Evolutionary conservation across 2,329 filamentous ascomycete genomes (phyloP), one percentile per base, ranked within the genome.

Genomic region (Cordyceps militaris): DNA sequence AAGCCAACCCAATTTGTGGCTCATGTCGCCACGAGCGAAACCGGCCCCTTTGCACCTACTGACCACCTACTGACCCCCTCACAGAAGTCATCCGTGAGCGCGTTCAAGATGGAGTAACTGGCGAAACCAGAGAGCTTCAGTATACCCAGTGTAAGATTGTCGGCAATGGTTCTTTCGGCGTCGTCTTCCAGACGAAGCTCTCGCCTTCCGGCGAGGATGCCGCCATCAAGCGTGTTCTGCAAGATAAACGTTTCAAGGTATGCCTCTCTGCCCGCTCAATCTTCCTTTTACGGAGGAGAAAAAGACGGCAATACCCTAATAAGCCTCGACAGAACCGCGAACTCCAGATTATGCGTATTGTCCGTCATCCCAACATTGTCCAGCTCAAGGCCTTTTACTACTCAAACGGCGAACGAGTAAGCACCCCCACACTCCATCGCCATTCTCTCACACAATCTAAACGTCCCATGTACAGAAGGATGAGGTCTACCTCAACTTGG

Each of bases 91-190:
- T 99, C 72, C 91, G 91, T 73, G 94, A 99, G 78, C 97, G 96
- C 79, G 94, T 99, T 65, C 94, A 99, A 75, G 94, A 99, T 81
- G 94, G 94, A 71, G 80, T 96, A 65, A 99, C 94, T 14, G 94
- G 94, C 67, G 94, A 99, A 74, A 96, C 91, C 68, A 88, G 90
- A 74, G 94, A 99, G 69, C 85, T 99, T 76, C 91, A 96, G 73
- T 99, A 99, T 75, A 97, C 94, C 58, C 94, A 97, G 73, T 97
- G 93, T 81, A 99, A 99, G 79, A 97, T 99, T 69, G 94, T 99
- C 50, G 94, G 94, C 73, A 99, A 99, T 77, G 94, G 94, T 65
- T 97, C 93, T 36, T 99, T 99, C 67, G 94, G 94, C 64, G 93
- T 99, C 52, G 94, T 99, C 63, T 99, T 99, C 75, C 94, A 99